Percentiles rank a stretch among this genome's conserved stretches.
Evolutionary conservation across 805 yeast species (phyloP).

Genomic region (Teunomyces gatunensis): DNA sequence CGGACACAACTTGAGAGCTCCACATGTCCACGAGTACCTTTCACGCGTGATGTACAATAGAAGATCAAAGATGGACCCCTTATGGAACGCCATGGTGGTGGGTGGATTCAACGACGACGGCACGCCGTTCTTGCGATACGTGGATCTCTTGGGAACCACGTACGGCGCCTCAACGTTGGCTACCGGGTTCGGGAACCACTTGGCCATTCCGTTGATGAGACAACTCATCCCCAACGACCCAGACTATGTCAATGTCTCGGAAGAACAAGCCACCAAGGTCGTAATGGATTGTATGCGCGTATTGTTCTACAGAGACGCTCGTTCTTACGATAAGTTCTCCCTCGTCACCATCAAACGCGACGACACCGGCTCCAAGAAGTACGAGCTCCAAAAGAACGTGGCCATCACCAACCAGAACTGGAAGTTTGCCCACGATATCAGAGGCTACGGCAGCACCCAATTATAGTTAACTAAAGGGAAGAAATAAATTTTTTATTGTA

Average conservation of each 20-base stretch:
- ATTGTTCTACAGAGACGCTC: constrained; percentile 91
- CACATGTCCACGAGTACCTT: constrained; percentile 83
- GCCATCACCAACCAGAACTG: constrained; percentile 77
- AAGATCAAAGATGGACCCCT: constrained; percentile 90
- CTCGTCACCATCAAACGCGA: constrained; percentile 63
- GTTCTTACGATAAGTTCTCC: constrained; percentile 83
- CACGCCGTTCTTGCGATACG: constrained; percentile 74
- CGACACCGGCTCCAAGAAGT: constrained; percentile 42
- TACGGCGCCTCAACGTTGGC: constrained; percentile 87
- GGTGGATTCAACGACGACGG: constrained; percentile 77
- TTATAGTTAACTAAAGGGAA: constrained; percentile 16
- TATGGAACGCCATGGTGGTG: constrained; percentile 92
- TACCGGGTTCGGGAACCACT: constrained; percentile 94
- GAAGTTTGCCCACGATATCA: constrained; percentile 85
- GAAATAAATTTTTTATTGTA: neutral
- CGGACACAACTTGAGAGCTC: constrained; percentile 64
- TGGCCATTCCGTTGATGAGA: constrained; percentile 90
- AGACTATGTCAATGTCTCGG: constrained; percentile 66
- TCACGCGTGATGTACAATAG: constrained; percentile 81
- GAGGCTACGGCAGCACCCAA: constrained; percentile 83
- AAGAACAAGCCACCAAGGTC: constrained; percentile 74
- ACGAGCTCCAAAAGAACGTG: constrained; percentile 62
- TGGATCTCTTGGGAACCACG: constrained; percentile 88
- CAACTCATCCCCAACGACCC: constrained; percentile 75
- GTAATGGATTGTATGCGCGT: constrained; percentile 89